Evolutionary conservation across 768 basidiomycete species (phyloP), one percentile per base, ranked within the genome.

Genomic region (Lepiota venenata): DNA sequence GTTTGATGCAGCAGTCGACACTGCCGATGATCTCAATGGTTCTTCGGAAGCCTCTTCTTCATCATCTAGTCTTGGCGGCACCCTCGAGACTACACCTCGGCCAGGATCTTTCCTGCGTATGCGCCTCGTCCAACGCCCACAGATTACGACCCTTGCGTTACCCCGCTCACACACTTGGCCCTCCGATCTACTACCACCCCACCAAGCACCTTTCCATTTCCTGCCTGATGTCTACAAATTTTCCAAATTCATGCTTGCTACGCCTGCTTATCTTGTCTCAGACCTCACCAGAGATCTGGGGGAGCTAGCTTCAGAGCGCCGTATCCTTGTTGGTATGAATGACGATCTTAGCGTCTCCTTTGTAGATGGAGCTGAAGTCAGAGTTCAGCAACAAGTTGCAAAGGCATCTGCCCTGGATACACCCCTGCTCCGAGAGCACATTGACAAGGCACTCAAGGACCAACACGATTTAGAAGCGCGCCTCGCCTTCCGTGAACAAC

Each of bases 241-340:
- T 67, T 80, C 94, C 16, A 93, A 92, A 64, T 97, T 98, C 74
- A 97, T 98, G 94, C 84, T 98, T 21, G 93, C 93, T 16, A 93
- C 94, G 0, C 93, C 96, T 1, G 76, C 81, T 1, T 91, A 95
- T 67, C 80, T 98, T 55, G 77, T 88, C 39, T 66, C 78, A 15
- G 87, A 92, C 64, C 80, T 98, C 11, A 77, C 80, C 2, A 74
- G 69, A 42, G 90, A 99, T 56, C 69, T 93, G 25, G 80, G 82
- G 32, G 85, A 89, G 53, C 77, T 99, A 2, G 79, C 74, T 2
- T 61, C 74, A 0, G 96, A 98, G 69, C 81, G 86, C 42, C 78
- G 82, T 21, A 71, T 78, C 7, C 73, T 96, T 50, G 61, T 75
- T n/a, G 74, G 78, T 27, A 79, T 85, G 73, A 77, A 82, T 5